A percentile compares a stretch with the other conserved stretches of the same genome.
Conservation (phyloP, 805 yeast genomes). For the Schizosaccharomyces osmophilus region DNA sequence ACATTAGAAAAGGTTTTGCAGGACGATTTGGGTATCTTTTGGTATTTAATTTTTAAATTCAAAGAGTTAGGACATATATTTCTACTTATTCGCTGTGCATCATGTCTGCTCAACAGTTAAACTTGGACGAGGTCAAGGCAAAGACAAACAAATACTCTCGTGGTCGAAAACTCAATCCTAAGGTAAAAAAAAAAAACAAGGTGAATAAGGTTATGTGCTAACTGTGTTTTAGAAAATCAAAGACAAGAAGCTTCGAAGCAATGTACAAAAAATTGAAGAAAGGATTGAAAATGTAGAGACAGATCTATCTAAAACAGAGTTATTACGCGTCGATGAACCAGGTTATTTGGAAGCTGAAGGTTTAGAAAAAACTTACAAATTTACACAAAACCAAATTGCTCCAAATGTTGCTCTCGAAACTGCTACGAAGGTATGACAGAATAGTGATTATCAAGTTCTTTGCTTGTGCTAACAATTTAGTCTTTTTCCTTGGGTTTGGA, state of each 20-base stretch:
- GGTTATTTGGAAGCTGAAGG: conserved; percentile 84
- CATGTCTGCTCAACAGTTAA: background rate
- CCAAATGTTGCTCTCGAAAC: conserved; percentile 57
- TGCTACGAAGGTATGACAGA: conserved; percentile 25
- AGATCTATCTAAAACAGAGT: conserved; percentile 68
- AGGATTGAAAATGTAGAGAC: conserved; percentile 56
- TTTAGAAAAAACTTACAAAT: conserved; percentile 81
- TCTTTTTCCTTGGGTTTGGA: conserved; percentile 43
- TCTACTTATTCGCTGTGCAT: background rate
- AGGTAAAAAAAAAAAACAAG: conserved; percentile 3
- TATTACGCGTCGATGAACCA: conserved; percentile 55
- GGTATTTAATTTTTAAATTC: too few species aligned
- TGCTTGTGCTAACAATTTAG: background rate
- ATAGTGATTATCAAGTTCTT: background rate
- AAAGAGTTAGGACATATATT: too few species aligned
- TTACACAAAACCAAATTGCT: conserved; percentile 54
- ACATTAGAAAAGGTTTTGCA: background rate
- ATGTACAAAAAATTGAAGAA: conserved; percentile 40
- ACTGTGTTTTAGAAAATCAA: conserved; percentile 17
- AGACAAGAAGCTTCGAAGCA: conserved; percentile 39
- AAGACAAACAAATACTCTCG: background rate
- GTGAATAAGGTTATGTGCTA: background rate
- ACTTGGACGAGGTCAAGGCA: background rate
- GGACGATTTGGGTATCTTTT: too few species aligned
- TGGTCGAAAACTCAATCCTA: background rate